Conservation (phyloP, 192 early-diverging fungal species). For the Powellomyces hirtus region DNA sequence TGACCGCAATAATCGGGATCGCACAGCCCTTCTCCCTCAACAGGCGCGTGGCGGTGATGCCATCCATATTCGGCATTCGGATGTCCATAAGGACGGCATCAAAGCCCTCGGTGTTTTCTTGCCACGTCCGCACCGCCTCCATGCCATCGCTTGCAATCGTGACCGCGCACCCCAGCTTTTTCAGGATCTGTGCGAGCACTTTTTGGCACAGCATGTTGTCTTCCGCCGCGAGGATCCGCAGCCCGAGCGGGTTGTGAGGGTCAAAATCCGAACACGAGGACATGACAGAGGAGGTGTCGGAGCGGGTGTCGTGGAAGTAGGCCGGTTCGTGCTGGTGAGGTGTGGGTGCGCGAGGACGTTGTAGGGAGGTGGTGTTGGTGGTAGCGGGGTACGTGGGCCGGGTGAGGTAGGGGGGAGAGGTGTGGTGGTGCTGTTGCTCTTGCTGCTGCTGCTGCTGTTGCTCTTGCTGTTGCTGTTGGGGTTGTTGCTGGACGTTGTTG, state of each 20-base stretch:
- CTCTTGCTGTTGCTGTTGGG: too few species aligned
- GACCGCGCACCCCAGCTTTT: background rate
- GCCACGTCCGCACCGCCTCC: background rate
- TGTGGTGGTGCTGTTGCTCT: too few species aligned
- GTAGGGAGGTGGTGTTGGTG: too few species aligned
- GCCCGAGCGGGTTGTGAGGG: background rate
- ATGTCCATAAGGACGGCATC: constrained; percentile 22
- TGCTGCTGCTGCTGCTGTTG: too few species aligned
- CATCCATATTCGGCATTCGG: constrained; percentile 26
- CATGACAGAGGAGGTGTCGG: too few species aligned
- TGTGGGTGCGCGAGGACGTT: too few species aligned
- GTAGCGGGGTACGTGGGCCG: too few species aligned
- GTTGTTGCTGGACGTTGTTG: too few species aligned
- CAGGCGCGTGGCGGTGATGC: constrained; percentile 2
- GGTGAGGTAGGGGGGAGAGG: too few species aligned
- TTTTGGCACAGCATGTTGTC: constrained; percentile 17
- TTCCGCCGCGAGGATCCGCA: constrained; percentile 16
- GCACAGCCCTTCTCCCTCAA: background rate
- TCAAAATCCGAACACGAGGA: background rate
- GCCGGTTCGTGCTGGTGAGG: too few species aligned
- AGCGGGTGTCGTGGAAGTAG: too few species aligned
- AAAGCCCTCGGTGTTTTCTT: background rate
- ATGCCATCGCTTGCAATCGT: background rate
- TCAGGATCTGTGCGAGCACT: constrained; percentile 7
- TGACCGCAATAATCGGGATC: constrained; percentile 19